A percentile compares a stretch with the other conserved stretches of the same genome.
These are phyloP conservation scores for Chytriomyces sp. DNA, from an alignment of 192 early-diverging fungal species.

Conservation along the genomic window DNA sequence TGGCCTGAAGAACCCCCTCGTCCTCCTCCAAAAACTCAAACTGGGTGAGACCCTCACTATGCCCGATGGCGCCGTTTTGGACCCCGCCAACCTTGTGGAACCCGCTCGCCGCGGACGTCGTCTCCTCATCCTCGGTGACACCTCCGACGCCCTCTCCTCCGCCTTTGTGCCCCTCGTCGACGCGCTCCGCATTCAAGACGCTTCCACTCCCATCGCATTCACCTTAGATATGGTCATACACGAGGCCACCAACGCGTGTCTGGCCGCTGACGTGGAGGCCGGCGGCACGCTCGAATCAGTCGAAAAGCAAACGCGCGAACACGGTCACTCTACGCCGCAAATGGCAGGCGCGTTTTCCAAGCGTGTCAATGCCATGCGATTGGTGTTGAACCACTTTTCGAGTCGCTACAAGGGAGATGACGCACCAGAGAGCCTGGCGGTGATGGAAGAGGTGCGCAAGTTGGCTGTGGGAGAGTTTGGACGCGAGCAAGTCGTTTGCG, in stretches of 20 bases:
- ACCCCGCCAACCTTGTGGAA: conserved; percentile 32
- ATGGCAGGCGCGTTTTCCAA: conserved; percentile 56
- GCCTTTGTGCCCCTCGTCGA: conserved; percentile 1
- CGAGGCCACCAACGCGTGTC: conserved; percentile 59
- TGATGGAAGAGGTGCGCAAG: conserved; percentile 59
- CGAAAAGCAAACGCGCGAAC: conserved; percentile 31
- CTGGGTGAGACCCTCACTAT: conserved; percentile 36
- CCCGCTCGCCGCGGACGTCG: conserved; percentile 43
- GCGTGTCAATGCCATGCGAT: conserved; percentile 33
- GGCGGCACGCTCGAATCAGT: conserved; percentile 42
- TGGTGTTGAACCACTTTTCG: conserved; percentile 63
- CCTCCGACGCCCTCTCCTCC: conserved; percentile 36
- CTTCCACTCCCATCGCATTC: not conserved
- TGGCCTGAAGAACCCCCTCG: conserved; percentile 48
- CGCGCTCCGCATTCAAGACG: not conserved
- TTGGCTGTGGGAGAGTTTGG: conserved; percentile 50
- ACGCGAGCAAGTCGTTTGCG: conserved; percentile 37
- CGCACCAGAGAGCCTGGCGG: conserved; percentile 27
- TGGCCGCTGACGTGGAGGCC: conserved; percentile 35
- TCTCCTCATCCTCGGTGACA: conserved; percentile 61
- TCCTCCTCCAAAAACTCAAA: conserved; percentile 51
- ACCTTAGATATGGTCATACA: conserved; percentile 50
- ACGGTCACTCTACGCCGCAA: conserved; percentile 63
- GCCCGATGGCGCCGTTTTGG: conserved; percentile 48
- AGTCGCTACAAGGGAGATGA: conserved; percentile 55